These are phyloP conservation scores for Cutaneotrichosporon cyanovorans DNA, from an alignment of 1,284 basidiomycete species.

Conservation along the genomic window DNA sequence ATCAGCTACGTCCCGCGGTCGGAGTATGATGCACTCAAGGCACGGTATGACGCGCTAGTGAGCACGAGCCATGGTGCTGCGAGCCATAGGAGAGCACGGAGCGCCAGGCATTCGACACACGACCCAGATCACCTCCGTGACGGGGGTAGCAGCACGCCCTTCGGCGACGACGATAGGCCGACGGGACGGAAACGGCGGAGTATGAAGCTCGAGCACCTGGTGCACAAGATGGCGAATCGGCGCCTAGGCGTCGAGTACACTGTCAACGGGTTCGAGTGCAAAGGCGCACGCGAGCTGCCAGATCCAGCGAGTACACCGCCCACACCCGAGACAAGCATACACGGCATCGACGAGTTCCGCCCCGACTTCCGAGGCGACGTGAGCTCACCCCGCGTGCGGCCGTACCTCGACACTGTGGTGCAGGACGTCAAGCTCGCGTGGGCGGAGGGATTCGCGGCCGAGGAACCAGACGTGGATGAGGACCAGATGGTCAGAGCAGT, in stretches of 20 bases:
- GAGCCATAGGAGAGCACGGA: conserved; percentile 5
- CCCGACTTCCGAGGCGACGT: conserved; percentile 34
- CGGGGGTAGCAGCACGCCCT: conserved; percentile 4
- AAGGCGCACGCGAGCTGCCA: conserved; percentile 32
- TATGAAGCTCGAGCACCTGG: conserved; percentile 43
- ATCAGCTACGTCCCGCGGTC: conserved; percentile 23
- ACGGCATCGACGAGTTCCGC: conserved; percentile 34
- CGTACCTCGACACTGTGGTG: conserved; percentile 32
- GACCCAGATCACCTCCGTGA: conserved; percentile 7
- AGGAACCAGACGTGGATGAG: conserved; percentile 28
- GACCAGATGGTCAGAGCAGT: conserved; percentile 31
- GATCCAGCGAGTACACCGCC: conserved; percentile 24
- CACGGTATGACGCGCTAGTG: conserved; percentile 29
- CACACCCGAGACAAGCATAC: conserved; percentile 22
- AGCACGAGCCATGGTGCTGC: conserved; percentile 9
- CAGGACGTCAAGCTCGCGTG: conserved; percentile 30
- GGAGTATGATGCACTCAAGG: conserved; percentile 36
- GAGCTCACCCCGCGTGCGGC: conserved; percentile 19
- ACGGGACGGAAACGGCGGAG: conserved; percentile 29
- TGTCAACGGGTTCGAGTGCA: conserved; percentile 28
- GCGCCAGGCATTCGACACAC: conserved; percentile 5
- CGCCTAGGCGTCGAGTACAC: conserved; percentile 39
- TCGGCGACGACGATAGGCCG: conserved; percentile 15
- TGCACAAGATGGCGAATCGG: conserved; percentile 43
- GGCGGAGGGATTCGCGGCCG: conserved; percentile 15